Evolutionary conservation across 75 land plant species (phyloP).

Genomic region (Cunninghamia lanceolata): DNA sequence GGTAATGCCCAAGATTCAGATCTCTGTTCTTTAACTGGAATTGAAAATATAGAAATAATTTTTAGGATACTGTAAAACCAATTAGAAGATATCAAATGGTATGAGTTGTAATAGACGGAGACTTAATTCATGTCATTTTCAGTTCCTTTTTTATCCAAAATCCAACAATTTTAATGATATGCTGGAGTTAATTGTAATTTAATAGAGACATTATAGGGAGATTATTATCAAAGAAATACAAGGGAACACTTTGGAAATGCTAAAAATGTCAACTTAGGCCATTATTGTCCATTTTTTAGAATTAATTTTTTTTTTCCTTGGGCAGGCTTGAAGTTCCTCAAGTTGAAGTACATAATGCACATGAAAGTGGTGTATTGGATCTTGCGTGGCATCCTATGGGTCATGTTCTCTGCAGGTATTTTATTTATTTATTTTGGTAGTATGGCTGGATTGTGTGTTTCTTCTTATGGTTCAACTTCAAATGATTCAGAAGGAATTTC

Average conservation of each 20-base stretch:
- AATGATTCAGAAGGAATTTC: too few species aligned
- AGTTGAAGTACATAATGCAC: constrained; percentile 72
- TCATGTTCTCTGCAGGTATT: constrained; percentile 92
- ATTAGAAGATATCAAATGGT: too few species aligned
- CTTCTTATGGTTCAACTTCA: too few species aligned
- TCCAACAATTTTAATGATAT: too few species aligned
- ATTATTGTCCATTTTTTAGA: not conserved
- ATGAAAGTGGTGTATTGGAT: constrained; percentile 94
- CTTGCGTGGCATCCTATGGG: constrained; percentile 99
- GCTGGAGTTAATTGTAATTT: not conserved
- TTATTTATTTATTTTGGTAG: not conserved
- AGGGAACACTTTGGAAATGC: not conserved
- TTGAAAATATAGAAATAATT: not conserved
- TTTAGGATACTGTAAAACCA: not conserved
- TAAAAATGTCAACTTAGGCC: not conserved
- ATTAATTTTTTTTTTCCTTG: too few species aligned
- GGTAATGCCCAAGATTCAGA: constrained; percentile 43
- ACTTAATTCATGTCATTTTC: not conserved
- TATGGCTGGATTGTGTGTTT: too few species aligned
- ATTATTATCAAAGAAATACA: not conserved
- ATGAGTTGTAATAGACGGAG: not conserved
- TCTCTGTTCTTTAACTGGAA: not conserved
- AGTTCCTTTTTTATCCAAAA: too few species aligned
- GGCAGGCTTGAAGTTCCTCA: constrained; percentile 91
- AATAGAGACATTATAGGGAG: not conserved